These are phyloP conservation scores for Trichoderma simmonsii DNA, from an alignment of 2,329 filamentous ascomycete genomes.

Conservation along the genomic window DNA sequence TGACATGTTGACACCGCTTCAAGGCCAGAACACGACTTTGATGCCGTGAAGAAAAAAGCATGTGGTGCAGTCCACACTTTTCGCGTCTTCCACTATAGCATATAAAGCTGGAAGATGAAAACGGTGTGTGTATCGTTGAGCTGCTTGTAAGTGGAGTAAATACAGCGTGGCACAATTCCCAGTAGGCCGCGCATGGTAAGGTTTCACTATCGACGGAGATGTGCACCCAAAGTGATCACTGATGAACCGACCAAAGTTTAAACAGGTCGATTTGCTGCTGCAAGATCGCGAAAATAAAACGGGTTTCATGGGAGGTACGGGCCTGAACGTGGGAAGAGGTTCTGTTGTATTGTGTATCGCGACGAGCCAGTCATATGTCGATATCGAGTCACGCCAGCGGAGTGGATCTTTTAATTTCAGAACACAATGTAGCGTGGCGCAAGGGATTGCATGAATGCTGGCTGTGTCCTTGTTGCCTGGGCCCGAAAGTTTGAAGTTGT, in stretches of 20 bases:
- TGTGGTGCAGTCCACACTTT: neutral
- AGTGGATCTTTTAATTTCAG: slow-evolving; percentile 13
- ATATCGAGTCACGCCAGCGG: slow-evolving; percentile 1
- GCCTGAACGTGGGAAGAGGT: neutral
- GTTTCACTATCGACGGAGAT: slow-evolving; percentile 11
- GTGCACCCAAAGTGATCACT: neutral
- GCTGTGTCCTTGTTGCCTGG: neutral
- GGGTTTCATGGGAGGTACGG: neutral
- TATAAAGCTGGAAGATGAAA: neutral
- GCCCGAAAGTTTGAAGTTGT: neutral
- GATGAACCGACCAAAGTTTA: neutral
- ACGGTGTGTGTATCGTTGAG: neutral
- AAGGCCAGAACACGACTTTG: neutral
- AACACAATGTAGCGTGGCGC: neutral
- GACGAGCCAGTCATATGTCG: slow-evolving; percentile 4
- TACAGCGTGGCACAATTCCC: neutral
- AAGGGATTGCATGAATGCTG: neutral
- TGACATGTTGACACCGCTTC: neutral
- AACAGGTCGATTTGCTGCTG: neutral
- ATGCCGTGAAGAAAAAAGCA: neutral
- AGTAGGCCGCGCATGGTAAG: slow-evolving; percentile 2
- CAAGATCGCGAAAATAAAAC: slow-evolving; percentile 10
- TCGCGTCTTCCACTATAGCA: neutral
- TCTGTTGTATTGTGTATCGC: neutral
- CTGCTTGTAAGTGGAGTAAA: neutral